A percentile compares a stretch with the other conserved stretches of the same genome.
phyloP scores from a whole-genome alignment of 495 filamentous ascomycete species.

The Pyrenula massariospora region DNA sequence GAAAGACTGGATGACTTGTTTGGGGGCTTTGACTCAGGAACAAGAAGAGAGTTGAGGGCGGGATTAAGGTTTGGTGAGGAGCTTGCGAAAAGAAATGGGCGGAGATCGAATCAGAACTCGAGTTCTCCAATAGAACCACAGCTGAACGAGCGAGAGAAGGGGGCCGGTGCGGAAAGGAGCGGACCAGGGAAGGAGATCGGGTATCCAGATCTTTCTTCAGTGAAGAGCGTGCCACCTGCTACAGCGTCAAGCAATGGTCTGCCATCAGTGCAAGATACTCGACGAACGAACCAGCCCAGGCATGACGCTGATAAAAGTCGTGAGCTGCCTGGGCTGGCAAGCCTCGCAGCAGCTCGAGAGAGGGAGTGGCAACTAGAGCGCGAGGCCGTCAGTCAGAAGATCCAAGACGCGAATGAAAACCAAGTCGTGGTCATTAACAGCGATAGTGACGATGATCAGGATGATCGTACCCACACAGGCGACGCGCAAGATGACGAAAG shows the following conservation, averaged over 20 bases:
- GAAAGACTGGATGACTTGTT: constrained; percentile 30
- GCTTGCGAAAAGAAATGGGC: constrained; percentile 23
- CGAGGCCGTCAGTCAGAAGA: constrained; percentile 36
- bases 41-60: constrained; percentile 29
- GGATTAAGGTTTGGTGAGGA: constrained; percentile 37
- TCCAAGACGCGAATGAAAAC: constrained; percentile 32
- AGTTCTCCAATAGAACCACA: constrained; percentile 4
- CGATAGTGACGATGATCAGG: constrained; percentile 18
- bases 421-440: constrained; percentile 40
- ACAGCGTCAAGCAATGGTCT: too few relatives aligned
- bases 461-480: not conserved
- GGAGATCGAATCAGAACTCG: not conserved
- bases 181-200: not conserved
- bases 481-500: not conserved
- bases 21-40: constrained; percentile 29
- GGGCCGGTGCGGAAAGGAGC: too few relatives aligned
- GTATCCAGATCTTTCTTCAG: not conserved
- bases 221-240: not conserved
- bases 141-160: constrained; percentile 4
- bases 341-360: constrained; percentile 19
- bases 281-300: too few relatives aligned
- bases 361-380: constrained; percentile 38
- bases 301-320: too few relatives aligned
- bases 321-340: constrained; percentile 3
- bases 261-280: too few relatives aligned